Conservation (phyloP, 1,284 basidiomycete genomes). For the Pseudozyma tsukubaensis region DNA sequence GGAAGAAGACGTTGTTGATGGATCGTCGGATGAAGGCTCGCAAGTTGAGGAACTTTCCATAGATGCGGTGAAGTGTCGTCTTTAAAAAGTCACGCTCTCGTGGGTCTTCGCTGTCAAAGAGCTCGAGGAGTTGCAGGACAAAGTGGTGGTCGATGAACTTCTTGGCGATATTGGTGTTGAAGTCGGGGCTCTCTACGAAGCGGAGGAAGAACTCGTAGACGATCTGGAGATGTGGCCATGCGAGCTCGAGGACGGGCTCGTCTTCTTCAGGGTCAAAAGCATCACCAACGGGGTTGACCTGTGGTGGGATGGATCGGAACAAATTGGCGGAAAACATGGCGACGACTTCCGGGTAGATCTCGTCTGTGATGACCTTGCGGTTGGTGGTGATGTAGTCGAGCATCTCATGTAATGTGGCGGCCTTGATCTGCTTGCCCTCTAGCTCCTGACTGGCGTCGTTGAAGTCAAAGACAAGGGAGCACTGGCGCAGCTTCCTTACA, state of each 20-base stretch:
- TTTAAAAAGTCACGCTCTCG: constrained; percentile 99
- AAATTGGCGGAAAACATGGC: constrained; percentile 91
- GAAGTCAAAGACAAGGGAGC: constrained; percentile 97
- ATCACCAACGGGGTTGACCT: constrained; percentile 96
- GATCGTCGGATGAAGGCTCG: constrained; percentile 98
- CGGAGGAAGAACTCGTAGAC: constrained; percentile 99
- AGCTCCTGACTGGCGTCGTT: constrained; percentile 96
- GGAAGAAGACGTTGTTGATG: constrained; percentile 99
- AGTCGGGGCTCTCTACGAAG: constrained; percentile 97
- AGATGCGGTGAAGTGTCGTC: constrained; percentile 98
- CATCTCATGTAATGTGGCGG: constrained; percentile 97
- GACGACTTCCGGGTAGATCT: constrained; percentile 98
- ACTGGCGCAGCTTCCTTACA: constrained; percentile 93
- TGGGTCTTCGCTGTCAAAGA: constrained; percentile 99
- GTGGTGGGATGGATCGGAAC: constrained; percentile 99
- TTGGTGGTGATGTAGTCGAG: constrained; percentile 98
- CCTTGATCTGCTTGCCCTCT: constrained; percentile 98
- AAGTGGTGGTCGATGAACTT: constrained; percentile 97
- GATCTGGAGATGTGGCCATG: constrained; percentile 99
- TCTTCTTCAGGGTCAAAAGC: constrained; percentile 99
- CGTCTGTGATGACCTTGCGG: constrained; percentile 94
- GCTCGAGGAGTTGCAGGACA: constrained; percentile 91
- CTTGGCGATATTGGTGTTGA: constrained; percentile 98
- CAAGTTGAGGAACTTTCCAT: constrained; percentile 98
- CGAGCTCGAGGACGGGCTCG: constrained; percentile 96